phyloP scores from a whole-genome alignment of 163 green algal species.

The Scenedesmus sp. region DNA sequence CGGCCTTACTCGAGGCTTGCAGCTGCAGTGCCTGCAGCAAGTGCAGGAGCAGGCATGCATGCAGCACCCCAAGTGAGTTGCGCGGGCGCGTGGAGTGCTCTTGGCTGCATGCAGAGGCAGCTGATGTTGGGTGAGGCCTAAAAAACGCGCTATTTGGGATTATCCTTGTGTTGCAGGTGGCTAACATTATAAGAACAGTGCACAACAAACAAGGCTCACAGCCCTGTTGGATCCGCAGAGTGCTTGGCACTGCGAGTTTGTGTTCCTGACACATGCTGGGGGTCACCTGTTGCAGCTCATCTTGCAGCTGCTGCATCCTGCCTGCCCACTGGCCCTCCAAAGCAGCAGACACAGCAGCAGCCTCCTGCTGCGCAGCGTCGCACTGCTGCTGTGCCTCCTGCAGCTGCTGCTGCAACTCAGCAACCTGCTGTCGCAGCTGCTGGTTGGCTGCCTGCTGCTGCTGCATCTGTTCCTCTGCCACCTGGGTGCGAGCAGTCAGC shows the following conservation, averaged over 20 bases:
- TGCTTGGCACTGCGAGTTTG: no score
- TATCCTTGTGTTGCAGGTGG: no score
- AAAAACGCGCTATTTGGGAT: no score
- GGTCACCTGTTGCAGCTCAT: slow-evolving; percentile 33
- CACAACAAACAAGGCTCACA: no score
- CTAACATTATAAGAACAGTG: no score
- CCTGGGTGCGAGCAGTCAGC: background rate
- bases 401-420: slow-evolving; percentile 21
- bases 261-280: no score
- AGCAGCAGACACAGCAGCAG: background rate
- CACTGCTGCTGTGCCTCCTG: slow-evolving; percentile 3
- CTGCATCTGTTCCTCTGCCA: background rate
- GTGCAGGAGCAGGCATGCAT: background rate
- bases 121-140: no score
- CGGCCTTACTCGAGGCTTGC: background rate
- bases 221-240: no score
- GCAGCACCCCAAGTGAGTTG: background rate
- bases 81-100: no score
- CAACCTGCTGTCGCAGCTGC: slow-evolving; percentile 5
- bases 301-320: slow-evolving; percentile 9
- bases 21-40: slow-evolving; percentile 6
- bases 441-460: background rate
- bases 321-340: background rate
- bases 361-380: background rate
- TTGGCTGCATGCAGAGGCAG: no score